Conservation (phyloP, 2,329 filamentous ascomycete genomes). For the Nemania sp. region DNA sequence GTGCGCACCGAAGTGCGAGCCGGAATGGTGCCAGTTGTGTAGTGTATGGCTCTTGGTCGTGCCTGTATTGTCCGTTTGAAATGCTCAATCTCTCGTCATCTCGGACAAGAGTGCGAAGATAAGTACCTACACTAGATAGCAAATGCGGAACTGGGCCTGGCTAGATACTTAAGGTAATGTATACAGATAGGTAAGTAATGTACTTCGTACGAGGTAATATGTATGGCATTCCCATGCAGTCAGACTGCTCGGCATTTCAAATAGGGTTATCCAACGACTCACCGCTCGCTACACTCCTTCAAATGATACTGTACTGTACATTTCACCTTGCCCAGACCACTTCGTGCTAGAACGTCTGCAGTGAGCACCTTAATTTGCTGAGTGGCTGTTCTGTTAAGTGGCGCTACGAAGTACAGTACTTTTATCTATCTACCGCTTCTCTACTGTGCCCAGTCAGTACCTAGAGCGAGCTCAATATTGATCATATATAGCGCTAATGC, state of each 20-base stretch:
- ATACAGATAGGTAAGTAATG: too few species aligned
- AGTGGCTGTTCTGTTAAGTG: neutral
- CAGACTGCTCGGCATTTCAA: constrained; percentile 8
- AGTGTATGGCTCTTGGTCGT: constrained; percentile 1
- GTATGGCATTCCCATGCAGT: constrained; percentile 15
- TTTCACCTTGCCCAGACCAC: too few species aligned
- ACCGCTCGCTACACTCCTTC: constrained; percentile 18
- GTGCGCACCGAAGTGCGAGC: neutral
- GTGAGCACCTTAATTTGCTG: constrained; percentile 26
- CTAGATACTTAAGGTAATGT: too few species aligned
- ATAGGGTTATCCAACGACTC: constrained; percentile 7
- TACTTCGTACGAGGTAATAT: neutral
- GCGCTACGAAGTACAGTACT: neutral
- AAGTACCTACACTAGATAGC: too few species aligned
- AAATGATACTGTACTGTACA: neutral
- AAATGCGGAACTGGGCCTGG: too few species aligned
- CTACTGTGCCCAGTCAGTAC: neutral
- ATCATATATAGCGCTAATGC: neutral
- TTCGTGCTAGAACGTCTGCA: constrained; percentile 13
- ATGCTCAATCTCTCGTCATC: too few species aligned
- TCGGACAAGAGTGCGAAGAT: too few species aligned
- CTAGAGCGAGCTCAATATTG: constrained; percentile 3
- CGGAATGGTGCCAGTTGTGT: constrained; percentile 15
- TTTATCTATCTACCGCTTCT: neutral
- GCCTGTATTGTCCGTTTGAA: constrained; percentile 5